phyloP scores from a whole-genome alignment of 257 asterid species.

The Phtheirospermum japonicum region DNA sequence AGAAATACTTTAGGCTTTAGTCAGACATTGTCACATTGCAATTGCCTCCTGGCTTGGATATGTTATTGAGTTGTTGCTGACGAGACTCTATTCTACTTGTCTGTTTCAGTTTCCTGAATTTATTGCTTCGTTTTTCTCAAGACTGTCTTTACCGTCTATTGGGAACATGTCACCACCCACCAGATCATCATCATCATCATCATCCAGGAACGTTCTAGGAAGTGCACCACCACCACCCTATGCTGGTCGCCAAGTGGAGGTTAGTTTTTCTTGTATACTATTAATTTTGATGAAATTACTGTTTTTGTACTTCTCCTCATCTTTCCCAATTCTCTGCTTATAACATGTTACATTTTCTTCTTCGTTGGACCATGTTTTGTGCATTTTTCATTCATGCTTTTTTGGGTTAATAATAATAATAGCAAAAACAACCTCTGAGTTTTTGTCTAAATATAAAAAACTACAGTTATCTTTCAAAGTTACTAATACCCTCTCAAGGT shows the following conservation, averaged over 20 bases:
- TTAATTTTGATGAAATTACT: constrained; percentile 11
- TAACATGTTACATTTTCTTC: neutral
- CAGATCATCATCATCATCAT: constrained; percentile 36
- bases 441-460: too few species aligned
- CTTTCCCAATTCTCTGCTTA: neutral
- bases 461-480: too few species aligned
- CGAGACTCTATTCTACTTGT: constrained; percentile 18
- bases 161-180: constrained; percentile 61
- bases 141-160: constrained; percentile 62
- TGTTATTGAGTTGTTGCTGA: constrained; percentile 17
- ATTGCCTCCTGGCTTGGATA: neutral
- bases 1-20: constrained; percentile 4
- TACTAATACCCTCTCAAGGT: too few species aligned
- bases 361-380: neutral
- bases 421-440: too few species aligned
- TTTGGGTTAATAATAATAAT: neutral
- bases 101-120: constrained; percentile 75
- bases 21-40: neutral
- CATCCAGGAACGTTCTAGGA: constrained; percentile 55
- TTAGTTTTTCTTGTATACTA: constrained; percentile 25
- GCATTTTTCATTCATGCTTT: too few species aligned
- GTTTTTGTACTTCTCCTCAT: neutral
- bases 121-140: constrained; percentile 74
- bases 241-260: constrained; percentile 57
- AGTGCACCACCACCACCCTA: constrained; percentile 52